A percentile compares a stretch with the other conserved stretches of the same genome.
These are phyloP conservation scores for Pseudogymnoascus sp. DNA, from an alignment of 2,329 filamentous ascomycete genomes.

Conservation along the genomic window DNA sequence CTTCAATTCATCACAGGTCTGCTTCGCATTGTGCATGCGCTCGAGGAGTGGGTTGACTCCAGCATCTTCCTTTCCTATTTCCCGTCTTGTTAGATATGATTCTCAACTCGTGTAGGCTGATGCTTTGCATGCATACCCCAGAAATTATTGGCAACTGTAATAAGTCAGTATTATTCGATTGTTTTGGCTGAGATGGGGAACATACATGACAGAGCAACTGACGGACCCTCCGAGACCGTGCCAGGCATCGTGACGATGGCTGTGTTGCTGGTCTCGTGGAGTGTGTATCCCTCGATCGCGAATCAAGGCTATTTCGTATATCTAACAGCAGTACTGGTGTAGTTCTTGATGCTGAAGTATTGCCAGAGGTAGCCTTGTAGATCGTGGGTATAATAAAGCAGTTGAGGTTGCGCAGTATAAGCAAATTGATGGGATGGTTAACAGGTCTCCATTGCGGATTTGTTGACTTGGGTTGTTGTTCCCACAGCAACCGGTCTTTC, in stretches of 20 bases:
- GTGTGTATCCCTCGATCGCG: background rate
- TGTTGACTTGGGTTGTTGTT: constrained; percentile 8
- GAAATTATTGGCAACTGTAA: constrained; percentile 94
- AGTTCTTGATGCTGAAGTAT: background rate
- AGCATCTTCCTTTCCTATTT: constrained; percentile 76
- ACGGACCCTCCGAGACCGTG: constrained; percentile 28
- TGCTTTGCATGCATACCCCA: constrained; percentile 48
- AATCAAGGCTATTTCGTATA: background rate
- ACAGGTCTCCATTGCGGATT: background rate
- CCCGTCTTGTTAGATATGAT: constrained; percentile 1
- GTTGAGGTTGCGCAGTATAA: background rate
- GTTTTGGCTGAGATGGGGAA: background rate
- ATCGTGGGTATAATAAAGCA: background rate
- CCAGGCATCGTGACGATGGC: constrained; percentile 21
- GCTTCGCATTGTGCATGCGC: constrained; percentile 90
- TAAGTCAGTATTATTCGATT: constrained; percentile 26
- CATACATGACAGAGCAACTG: constrained; percentile 30
- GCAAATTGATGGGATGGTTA: background rate
- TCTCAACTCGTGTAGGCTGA: background rate
- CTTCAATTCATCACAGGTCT: constrained; percentile 87
- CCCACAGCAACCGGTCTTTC: background rate
- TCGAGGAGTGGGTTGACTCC: constrained; percentile 85
- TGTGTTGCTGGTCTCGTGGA: constrained; percentile 6
- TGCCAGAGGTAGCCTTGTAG: background rate
- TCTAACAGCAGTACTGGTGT: background rate